Evolutionary conservation across 805 yeast genomes (phyloP), one percentile per base, ranked within the genome.

Genomic region (Novakomyces olei): DNA sequence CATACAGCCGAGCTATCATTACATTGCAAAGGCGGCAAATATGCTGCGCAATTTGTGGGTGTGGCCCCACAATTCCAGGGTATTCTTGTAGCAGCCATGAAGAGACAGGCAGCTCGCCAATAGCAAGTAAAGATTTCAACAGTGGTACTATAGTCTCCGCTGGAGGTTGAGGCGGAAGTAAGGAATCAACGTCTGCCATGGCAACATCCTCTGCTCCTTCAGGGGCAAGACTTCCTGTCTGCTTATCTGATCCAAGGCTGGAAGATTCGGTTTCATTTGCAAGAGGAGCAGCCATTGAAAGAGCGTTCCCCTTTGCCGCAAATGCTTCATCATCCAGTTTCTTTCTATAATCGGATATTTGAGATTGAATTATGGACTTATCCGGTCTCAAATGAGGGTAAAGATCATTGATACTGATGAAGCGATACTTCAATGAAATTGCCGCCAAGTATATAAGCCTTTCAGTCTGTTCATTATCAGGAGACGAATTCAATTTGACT

Each of bases 281-380:
- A 25, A 83, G 56, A 0, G 93, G 92, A 6, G 88, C 88, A 4
- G 94, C 93, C 42, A 81, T 48, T 0, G 95, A 88, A 31, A 83
- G 54, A 0, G 92, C 92, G 39, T 74, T 77, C 0, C 78, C 73
- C 16, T 67, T 62, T 0, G 83, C 73, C 38, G 59, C 57, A 42
- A 61, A 58, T 0, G 76, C 66, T 36, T 68, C 63, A 8, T 67
- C 67, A 10, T 70, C 69, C 35, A 65, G 46, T 6, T 60, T 56
- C 19, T 54, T 52, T 24, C 64, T 60, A 45, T 67, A 63, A 3
- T 47, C 45, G 1, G 51, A 52, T 25, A 68, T 61, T 19, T 69
- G 53, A 6, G 43, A 42, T 0, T 43, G 42, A 56, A 75, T 56
- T 3, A 51, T 61, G 2, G 54, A 58, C 19, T 63, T 67, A 7